Evolutionary conservation across 495 filamentous ascomycete genomes (phyloP).

Genomic region (Xylaria cubensis): DNA sequence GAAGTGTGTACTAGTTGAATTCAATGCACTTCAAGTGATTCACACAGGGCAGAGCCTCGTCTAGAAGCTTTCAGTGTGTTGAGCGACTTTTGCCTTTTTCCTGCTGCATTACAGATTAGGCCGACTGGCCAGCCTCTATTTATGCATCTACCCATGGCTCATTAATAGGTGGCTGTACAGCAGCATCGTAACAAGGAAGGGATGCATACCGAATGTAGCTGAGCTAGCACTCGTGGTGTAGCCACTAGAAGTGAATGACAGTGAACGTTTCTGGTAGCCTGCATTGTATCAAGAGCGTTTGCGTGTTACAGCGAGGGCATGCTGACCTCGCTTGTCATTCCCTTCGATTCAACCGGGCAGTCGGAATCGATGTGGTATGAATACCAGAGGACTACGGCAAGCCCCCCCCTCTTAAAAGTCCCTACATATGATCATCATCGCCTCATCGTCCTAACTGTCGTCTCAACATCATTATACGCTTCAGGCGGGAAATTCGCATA

Average conservation of each 20-base stretch:
- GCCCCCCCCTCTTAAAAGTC: not conserved
- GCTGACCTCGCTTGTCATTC: not conserved
- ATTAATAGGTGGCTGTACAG: not conserved
- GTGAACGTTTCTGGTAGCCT: not conserved
- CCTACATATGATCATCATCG: not conserved
- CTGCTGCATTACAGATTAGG: not conserved
- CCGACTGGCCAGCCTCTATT: slow-evolving; percentile 1
- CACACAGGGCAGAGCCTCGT: not conserved
- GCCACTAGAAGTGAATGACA: not conserved
- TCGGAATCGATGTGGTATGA: not conserved
- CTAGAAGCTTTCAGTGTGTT: not conserved
- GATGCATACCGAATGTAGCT: not conserved
- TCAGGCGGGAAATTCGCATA: not conserved
- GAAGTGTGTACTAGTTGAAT: not conserved
- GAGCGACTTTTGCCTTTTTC: not conserved
- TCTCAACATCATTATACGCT: not conserved
- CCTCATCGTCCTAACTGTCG: not conserved
- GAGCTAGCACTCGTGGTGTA: not conserved
- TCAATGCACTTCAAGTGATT: not conserved
- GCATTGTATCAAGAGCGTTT: not conserved
- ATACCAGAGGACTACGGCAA: not conserved
- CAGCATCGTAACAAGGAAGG: not conserved
- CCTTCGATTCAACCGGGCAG: not conserved
- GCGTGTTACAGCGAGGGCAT: not conserved
- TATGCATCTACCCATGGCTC: not conserved